A percentile compares a stretch with the other conserved stretches of the same genome.
phyloP scores from a whole-genome alignment of 2,329 filamentous ascomycete species.

The Leptographium radiaticola region DNA sequence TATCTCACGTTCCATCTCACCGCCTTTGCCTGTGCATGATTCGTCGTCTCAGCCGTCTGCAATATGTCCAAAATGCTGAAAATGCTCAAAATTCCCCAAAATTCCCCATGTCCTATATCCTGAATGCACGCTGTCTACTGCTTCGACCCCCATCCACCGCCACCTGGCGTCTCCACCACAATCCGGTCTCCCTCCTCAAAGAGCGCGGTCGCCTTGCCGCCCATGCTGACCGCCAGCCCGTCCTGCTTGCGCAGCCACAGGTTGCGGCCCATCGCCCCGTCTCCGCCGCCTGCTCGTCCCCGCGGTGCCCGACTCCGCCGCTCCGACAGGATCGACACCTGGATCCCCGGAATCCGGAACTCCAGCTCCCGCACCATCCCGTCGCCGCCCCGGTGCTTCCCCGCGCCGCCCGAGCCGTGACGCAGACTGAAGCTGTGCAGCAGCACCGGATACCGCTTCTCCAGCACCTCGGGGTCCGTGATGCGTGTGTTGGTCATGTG shows the following conservation, averaged over 20 bases:
- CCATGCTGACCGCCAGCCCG: neutral
- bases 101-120: too few relatives aligned
- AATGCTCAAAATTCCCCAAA: too few relatives aligned
- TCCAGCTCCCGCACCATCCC: constrained; percentile 21
- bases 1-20: too few relatives aligned
- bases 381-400: constrained; percentile 18
- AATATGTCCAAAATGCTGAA: too few relatives aligned
- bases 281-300: constrained; percentile 19
- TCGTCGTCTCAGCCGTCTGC: too few relatives aligned
- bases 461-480: constrained; percentile 19
- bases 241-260: neutral
- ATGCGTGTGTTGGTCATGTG: constrained; percentile 19
- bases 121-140: neutral
- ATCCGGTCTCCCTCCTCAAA: neutral
- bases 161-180: neutral
- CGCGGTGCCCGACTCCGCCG: constrained; percentile 19
- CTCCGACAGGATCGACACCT: constrained; percentile 22
- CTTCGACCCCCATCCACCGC: neutral
- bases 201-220: neutral
- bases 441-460: constrained; percentile 20
- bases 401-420: constrained; percentile 16
- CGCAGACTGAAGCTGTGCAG: constrained; percentile 18
- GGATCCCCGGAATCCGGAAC: constrained; percentile 16
- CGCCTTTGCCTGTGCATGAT: too few relatives aligned
- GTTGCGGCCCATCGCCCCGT: constrained; percentile 7